phyloP scores from a whole-genome alignment of 345 rosid genomes.

The Orychophragmus violaceus region DNA sequence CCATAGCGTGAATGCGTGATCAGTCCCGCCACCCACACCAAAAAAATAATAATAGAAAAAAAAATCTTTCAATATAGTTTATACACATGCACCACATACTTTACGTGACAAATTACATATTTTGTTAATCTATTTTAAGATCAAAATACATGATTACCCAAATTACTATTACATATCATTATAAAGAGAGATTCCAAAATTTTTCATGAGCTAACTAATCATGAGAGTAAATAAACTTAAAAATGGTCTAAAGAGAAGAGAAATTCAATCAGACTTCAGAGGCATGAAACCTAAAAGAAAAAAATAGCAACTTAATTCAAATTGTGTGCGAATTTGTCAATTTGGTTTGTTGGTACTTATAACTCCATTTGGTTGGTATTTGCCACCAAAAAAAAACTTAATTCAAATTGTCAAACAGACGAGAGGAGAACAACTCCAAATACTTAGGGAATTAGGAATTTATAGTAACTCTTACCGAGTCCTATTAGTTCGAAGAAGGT shows the following conservation, averaged over 20 bases:
- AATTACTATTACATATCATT: neutral
- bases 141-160: neutral
- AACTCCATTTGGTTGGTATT: too few relatives aligned
- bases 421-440: neutral
- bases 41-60: too few relatives aligned
- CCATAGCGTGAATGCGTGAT: too few relatives aligned
- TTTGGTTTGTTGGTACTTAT: too few relatives aligned
- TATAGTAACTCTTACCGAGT: neutral
- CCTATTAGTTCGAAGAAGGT: neutral
- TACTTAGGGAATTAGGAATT: neutral
- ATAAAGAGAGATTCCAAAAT: neutral
- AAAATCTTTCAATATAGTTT: neutral
- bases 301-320: neutral
- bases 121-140: neutral
- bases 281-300: neutral
- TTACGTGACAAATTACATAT: slow-evolving; percentile 7
- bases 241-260: neutral
- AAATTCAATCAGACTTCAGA: neutral
- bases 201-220: neutral
- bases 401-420: neutral
- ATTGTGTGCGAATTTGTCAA: too few relatives aligned
- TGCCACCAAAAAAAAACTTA: too few relatives aligned
- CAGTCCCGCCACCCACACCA: too few relatives aligned
- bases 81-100: neutral
- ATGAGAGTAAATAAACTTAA: neutral